These are phyloP conservation scores for Pezicula rhizophila DNA, from an alignment of 2,329 filamentous ascomycete genomes.

Conservation along the genomic window DNA sequence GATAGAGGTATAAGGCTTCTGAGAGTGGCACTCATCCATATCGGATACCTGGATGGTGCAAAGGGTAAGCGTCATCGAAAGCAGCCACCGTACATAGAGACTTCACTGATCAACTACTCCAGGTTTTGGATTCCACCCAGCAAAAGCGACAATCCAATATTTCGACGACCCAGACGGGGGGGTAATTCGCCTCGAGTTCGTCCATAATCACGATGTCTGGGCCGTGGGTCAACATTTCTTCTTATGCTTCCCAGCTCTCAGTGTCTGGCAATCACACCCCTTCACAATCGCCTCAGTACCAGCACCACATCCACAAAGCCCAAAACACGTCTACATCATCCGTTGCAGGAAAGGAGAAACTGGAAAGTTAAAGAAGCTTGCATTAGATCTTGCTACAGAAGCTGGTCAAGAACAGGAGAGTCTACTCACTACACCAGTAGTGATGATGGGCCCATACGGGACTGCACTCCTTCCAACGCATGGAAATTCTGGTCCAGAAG, in stretches of 20 bases:
- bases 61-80: slow-evolving; percentile 20
- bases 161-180: slow-evolving; percentile 54
- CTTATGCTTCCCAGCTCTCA: slow-evolving; percentile 66
- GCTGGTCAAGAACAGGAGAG: slow-evolving; percentile 27
- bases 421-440: slow-evolving; percentile 41
- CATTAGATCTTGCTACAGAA: slow-evolving; percentile 42
- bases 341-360: slow-evolving; percentile 56
- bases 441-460: slow-evolving; percentile 61
- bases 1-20: slow-evolving; percentile 55
- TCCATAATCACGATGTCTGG: slow-evolving; percentile 59
- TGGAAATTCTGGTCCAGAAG: slow-evolving; percentile 26
- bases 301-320: slow-evolving; percentile 31
- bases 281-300: slow-evolving; percentile 74
- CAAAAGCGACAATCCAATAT: slow-evolving; percentile 41
- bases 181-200: slow-evolving; percentile 60
- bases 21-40: slow-evolving; percentile 55
- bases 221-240: slow-evolving; percentile 72
- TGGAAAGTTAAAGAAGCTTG: slow-evolving; percentile 10
- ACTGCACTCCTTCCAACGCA: slow-evolving; percentile 22
- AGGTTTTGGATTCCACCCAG: slow-evolving; percentile 48
- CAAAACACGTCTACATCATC: slow-evolving; percentile 51
- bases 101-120: slow-evolving; percentile 6
- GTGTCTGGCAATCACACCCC: slow-evolving; percentile 70
- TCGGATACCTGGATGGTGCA: slow-evolving; percentile 38
- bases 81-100: background rate